A percentile compares a stretch with the other conserved stretches of the same genome.
These are phyloP conservation scores for Ganoderma boninense DNA, from an alignment of 1,284 basidiomycete species.

Conservation along the genomic window DNA sequence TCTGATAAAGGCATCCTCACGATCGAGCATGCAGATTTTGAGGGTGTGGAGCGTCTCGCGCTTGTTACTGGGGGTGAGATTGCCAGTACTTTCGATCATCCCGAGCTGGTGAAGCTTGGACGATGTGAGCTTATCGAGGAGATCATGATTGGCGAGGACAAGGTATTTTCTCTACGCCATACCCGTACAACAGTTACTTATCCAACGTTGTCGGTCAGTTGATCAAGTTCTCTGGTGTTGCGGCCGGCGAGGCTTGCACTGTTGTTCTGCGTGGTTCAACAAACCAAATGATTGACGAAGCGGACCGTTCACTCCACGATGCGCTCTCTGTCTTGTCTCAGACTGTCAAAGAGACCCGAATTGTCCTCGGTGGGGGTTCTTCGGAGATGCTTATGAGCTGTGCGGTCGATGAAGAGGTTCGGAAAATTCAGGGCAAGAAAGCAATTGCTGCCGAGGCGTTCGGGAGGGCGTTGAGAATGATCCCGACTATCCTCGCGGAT, in stretches of 20 bases:
- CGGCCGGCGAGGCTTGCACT: slow-evolving; percentile 98
- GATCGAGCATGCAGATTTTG: slow-evolving; percentile 99
- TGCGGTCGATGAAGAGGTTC: slow-evolving; percentile 90
- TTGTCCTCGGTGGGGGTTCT: slow-evolving; percentile 95
- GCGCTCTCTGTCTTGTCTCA: slow-evolving; percentile 97
- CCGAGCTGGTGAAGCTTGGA: slow-evolving; percentile 94
- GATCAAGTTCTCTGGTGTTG: slow-evolving; percentile 99
- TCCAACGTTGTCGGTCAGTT: slow-evolving; percentile 58
- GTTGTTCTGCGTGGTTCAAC: slow-evolving; percentile 98
- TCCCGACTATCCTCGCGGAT: slow-evolving; percentile 96
- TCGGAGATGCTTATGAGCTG: slow-evolving; percentile 98
- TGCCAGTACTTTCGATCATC: slow-evolving; percentile 93
- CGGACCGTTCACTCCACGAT: slow-evolving; percentile 97
- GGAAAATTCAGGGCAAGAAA: slow-evolving; percentile 92
- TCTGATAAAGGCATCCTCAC: slow-evolving; percentile 95
- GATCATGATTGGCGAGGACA: slow-evolving; percentile 99
- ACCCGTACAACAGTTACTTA: background rate
- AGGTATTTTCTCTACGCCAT: slow-evolving; percentile 60
- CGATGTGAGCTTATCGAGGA: slow-evolving; percentile 97
- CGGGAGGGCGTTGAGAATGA: slow-evolving; percentile 88
- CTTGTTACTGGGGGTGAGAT: slow-evolving; percentile 99
- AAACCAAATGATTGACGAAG: slow-evolving; percentile 99
- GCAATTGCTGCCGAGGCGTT: slow-evolving; percentile 96
- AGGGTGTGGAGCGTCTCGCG: slow-evolving; percentile 96
- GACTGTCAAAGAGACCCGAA: slow-evolving; percentile 96